Evolutionary conservation across 225 moss, liverwort and hornwort genomes (phyloP).

Genomic region (Sphagnum tenellum): DNA sequence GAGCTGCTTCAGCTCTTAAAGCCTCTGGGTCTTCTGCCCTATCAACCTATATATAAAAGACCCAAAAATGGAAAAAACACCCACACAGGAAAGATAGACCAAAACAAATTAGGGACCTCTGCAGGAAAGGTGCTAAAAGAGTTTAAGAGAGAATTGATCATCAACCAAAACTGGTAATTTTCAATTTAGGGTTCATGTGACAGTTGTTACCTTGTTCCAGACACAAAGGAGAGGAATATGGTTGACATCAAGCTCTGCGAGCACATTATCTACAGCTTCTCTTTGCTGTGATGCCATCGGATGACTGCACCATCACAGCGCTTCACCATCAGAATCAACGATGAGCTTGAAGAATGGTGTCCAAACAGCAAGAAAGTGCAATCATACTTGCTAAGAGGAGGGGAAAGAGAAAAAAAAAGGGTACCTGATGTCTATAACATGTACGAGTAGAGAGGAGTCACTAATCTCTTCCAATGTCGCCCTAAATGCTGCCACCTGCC

Average conservation of each 20-base stretch:
- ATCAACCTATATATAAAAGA: constrained; percentile 50
- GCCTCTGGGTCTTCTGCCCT: constrained; percentile 54
- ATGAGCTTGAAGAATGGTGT: no score
- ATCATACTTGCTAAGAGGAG: no score
- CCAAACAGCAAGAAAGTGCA: no score
- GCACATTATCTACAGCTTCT: constrained; percentile 70
- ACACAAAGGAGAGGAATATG: constrained; percentile 79
- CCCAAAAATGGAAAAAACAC: background rate
- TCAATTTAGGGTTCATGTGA: background rate
- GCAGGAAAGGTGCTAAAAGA: background rate
- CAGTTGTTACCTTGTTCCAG: constrained; percentile 83
- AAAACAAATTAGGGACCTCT: background rate
- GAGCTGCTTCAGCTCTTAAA: constrained; percentile 54
- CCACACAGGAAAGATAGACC: background rate
- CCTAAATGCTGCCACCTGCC: constrained; percentile 95
- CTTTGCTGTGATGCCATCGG: constrained; percentile 95
- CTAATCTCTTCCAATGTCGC: constrained; percentile 97
- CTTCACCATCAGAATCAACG: no score
- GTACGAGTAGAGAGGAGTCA: constrained; percentile 83
- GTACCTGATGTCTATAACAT: constrained; percentile 93
- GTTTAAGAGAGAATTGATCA: background rate
- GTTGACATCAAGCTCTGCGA: constrained; percentile 69
- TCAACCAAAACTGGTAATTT: no score
- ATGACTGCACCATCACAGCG: constrained; percentile 48
- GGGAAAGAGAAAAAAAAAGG: no score